Evolutionary conservation across 345 rosid species (phyloP), one percentile per base, ranked within the genome.

Genomic region (Arabidopsis suecica): DNA sequence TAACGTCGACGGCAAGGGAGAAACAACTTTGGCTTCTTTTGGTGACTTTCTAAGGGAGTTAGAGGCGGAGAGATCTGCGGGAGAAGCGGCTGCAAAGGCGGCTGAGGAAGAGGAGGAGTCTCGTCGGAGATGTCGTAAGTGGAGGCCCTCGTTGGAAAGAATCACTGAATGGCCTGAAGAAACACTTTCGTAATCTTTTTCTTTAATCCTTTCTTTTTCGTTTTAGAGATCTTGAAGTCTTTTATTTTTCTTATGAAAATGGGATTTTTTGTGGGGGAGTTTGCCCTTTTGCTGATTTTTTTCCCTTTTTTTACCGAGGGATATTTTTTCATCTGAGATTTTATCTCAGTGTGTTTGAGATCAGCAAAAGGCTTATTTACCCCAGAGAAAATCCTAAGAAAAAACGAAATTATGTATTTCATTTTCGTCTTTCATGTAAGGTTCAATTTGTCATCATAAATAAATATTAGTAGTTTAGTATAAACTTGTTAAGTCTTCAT

Each of bases 101-200:
- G 80, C 81, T 1, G 81, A 60, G 11, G 65, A 66, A 34, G 73
- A 72, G 25, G 73, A 65, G n/a, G 74, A 78, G 30, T 53, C 70
- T 67, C 85, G 78, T 64, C 83, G 57, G 49, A 79, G 67, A 41
- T 62, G 22, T 22, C 57, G 63, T n/a, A 55, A 69, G 5, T 90
- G 96, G 98, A 87, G 72, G 61, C 96, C 98, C 3, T 86, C 90
- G 32, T 76, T 93, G 68, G 92, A 84, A 18, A 86, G 87, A 18
- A 89, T 93, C 71, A 69, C 16, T 62, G 93, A 88, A 44, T 68
- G 74, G 60, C 85, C 88, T 67, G 87, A 87, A 68, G 55, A 73
- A 44, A 51, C 56, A 57, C 45, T 50, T 54, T 67, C 57, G 44
- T 72, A 61, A 72, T 72, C 25, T 50, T 53, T 34, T 68, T 72